These are phyloP conservation scores for Amanita jacksonii DNA, from an alignment of 768 basidiomycete species.

Conservation along the genomic window DNA sequence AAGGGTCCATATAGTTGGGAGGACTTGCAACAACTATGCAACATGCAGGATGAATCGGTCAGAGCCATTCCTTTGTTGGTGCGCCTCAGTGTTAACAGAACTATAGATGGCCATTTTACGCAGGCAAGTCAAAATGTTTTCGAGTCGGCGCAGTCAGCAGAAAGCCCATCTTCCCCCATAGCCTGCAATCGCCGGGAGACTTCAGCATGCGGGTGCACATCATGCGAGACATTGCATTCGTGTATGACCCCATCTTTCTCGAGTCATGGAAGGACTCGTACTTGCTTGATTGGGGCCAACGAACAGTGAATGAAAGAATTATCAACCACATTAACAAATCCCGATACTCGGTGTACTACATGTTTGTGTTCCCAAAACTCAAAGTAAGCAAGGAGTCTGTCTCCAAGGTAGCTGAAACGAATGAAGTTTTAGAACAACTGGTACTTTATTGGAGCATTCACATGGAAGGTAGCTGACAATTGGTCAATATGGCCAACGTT, in stretches of 20 bases:
- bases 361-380: slow-evolving; percentile 38
- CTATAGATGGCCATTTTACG: slow-evolving; percentile 16
- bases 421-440: slow-evolving; percentile 27
- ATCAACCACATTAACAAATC: slow-evolving; percentile 22
- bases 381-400: slow-evolving; percentile 24
- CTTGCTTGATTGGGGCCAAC: slow-evolving; percentile 45
- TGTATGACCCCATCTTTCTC: slow-evolving; percentile 47
- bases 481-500: slow-evolving; percentile 30
- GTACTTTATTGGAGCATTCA: slow-evolving; percentile 43
- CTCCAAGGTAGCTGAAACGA: slow-evolving; percentile 4
- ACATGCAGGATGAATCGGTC: slow-evolving; percentile 32
- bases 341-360: slow-evolving; percentile 30
- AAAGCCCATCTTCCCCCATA: slow-evolving; percentile 8
- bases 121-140: slow-evolving; percentile 13
- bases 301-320: slow-evolving; percentile 22
- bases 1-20: slow-evolving; percentile 15
- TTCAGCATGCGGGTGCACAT: slow-evolving; percentile 36
- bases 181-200: slow-evolving; percentile 26
- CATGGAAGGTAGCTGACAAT: slow-evolving; percentile 27
- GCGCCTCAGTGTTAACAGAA: background rate
- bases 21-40: slow-evolving; percentile 16
- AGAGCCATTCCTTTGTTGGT: slow-evolving; percentile 12
- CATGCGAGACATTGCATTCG: slow-evolving; percentile 30
- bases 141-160: background rate
- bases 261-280: slow-evolving; percentile 35